A percentile compares a stretch with the other conserved stretches of the same genome.
These are phyloP conservation scores for Epichloe typhina DNA, from an alignment of 2,329 filamentous ascomycete species.

Conservation along the genomic window DNA sequence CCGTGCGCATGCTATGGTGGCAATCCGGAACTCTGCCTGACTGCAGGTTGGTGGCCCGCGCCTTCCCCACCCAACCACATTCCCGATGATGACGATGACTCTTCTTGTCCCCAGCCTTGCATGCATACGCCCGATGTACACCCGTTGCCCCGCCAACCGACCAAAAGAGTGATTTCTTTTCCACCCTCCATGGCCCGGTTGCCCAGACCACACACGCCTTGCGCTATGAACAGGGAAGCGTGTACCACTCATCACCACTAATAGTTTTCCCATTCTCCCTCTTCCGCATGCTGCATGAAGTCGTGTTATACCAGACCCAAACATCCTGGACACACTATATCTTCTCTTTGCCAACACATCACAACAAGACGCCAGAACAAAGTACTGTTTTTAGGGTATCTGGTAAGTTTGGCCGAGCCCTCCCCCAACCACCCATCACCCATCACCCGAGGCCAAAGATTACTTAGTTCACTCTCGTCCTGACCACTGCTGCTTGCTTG, in stretches of 20 bases:
- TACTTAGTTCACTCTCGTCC: not conserved
- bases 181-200: conserved; percentile 7
- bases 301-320: not conserved
- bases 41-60: not conserved
- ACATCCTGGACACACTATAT: not conserved
- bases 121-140: not conserved
- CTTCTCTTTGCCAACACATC: not conserved
- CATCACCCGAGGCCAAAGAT: not conserved
- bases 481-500: not conserved
- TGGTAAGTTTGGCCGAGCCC: not conserved
- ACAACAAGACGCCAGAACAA: not conserved
- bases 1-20: not conserved
- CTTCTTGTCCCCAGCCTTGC: not conserved
- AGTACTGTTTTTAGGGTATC: not conserved
- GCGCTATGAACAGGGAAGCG: not conserved
- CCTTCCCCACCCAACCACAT: conserved; percentile 3
- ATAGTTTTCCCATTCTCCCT: not conserved
- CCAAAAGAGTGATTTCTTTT: conserved; percentile 6
- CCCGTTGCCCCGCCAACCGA: conserved; percentile 15
- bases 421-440: too few relatives aligned
- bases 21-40: not conserved
- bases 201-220: not conserved
- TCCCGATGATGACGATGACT: not conserved
- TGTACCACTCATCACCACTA: not conserved
- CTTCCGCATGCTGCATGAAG: not conserved